These are phyloP conservation scores for Tephrocybe sp. DNA, from an alignment of 768 basidiomycete species.

Conservation along the genomic window DNA sequence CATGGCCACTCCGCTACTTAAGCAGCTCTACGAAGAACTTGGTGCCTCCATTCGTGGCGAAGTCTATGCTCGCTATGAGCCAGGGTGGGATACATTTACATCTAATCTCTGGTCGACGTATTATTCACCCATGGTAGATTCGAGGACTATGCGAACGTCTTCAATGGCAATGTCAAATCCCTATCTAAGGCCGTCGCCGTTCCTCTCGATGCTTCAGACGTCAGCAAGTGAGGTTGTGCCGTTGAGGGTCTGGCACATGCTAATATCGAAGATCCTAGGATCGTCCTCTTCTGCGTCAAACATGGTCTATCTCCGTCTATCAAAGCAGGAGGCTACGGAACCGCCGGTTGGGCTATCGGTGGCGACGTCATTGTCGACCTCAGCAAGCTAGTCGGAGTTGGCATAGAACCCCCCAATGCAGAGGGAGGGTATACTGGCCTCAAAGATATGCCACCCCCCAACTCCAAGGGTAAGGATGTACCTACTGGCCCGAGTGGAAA, in stretches of 20 bases:
- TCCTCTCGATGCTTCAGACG: slow-evolving; percentile 76
- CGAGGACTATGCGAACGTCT: slow-evolving; percentile 50
- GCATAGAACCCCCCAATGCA: slow-evolving; percentile 57
- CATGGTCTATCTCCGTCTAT: slow-evolving; percentile 72
- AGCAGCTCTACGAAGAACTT: slow-evolving; percentile 43
- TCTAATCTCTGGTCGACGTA: not conserved
- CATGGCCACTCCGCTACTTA: slow-evolving; percentile 23
- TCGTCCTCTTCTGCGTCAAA: slow-evolving; percentile 70
- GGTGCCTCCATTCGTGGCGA: slow-evolving; percentile 42
- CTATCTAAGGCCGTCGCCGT: slow-evolving; percentile 62
- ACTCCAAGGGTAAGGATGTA: slow-evolving; percentile 54
- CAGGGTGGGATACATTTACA: slow-evolving; percentile 29
- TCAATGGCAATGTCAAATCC: slow-evolving; percentile 74
- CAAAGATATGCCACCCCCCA: slow-evolving; percentile 46
- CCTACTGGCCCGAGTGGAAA: slow-evolving; percentile 32
- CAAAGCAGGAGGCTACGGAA: slow-evolving; percentile 90
- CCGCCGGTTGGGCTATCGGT: slow-evolving; percentile 84
- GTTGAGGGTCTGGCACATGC: not conserved
- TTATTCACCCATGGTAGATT: slow-evolving; percentile 31
- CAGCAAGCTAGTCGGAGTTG: slow-evolving; percentile 60
- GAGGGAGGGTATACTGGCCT: slow-evolving; percentile 62
- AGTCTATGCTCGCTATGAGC: slow-evolving; percentile 40
- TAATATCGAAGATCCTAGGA: slow-evolving; percentile 32
- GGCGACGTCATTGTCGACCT: slow-evolving; percentile 88
- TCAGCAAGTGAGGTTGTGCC: slow-evolving; percentile 63